Percentiles rank a stretch among this genome's conserved stretches.
These are phyloP conservation scores for Aspergillus funiculosus DNA, from an alignment of 495 filamentous ascomycete species.

Conservation along the genomic window DNA sequence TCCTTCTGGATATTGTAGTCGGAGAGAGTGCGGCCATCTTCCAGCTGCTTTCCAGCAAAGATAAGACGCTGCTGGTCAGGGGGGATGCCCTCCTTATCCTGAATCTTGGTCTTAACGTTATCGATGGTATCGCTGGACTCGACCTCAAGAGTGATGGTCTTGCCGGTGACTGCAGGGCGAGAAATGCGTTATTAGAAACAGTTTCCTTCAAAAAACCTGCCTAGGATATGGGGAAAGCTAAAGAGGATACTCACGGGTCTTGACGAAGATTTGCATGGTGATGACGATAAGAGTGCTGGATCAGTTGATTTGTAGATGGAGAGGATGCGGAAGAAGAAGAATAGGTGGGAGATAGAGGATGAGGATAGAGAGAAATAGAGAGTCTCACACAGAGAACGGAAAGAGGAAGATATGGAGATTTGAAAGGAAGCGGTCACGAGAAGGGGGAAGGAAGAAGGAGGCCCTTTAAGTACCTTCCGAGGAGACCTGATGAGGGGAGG, in stretches of 20 bases:
- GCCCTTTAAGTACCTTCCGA: constrained; percentile 20
- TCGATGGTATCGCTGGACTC: constrained; percentile 98
- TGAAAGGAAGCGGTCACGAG: constrained; percentile 18
- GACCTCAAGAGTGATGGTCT: constrained; percentile 99
- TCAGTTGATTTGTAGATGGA: constrained; percentile 6
- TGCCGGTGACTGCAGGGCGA: constrained; percentile 63
- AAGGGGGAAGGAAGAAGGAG: constrained; percentile 15
- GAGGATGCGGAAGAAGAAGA: constrained; percentile 13
- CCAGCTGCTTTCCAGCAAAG: constrained; percentile 97
- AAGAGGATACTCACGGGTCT: constrained; percentile 68
- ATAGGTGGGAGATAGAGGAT: constrained; percentile 12
- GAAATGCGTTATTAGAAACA: constrained; percentile 15
- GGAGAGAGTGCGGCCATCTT: constrained; percentile 91
- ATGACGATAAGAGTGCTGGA: constrained; percentile 9
- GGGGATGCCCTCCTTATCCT: constrained; percentile 98
- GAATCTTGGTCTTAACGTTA: constrained; percentile 98
- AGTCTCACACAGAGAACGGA: constrained; percentile 13
- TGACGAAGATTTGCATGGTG: constrained; percentile 96
- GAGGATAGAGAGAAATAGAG: constrained; percentile 9
- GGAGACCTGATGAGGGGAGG: constrained; percentile 29
- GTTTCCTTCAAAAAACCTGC: constrained; percentile 11
- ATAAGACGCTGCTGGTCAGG: constrained; percentile 98
- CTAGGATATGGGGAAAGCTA: constrained; percentile 8
- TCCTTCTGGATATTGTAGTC: constrained; percentile 99
- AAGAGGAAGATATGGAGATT: constrained; percentile 27